Base-by-base conservation (phyloP, 306 rosid species). In the Mucuna pruriens region DNA sequence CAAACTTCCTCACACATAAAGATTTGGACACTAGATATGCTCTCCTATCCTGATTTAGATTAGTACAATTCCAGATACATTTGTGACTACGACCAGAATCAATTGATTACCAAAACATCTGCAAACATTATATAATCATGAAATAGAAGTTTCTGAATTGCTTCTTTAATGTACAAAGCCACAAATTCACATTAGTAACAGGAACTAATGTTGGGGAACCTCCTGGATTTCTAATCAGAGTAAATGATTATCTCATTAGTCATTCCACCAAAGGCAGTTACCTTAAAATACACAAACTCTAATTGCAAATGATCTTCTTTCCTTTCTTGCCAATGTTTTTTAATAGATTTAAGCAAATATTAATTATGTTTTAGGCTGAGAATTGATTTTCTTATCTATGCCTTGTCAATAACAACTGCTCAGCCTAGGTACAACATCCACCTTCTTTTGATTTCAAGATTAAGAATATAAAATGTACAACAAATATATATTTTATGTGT, bases 181-280 rank as follows among this genome's bases (percentile, higher is more conserved):
- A 26, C 71, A 55, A 39, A 40, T 38, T 29, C 4, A 65, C 69
- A 38, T 40, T 49, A 20, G 23, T 5, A 3, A 23, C 49, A 9
- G 16, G 45, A 63, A 33, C 45, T 63, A 33, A 34, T 33, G 44
- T 33, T 33, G 17, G 71, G 71, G 29, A 36, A 17, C 22, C 42
- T 15, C 36, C 31, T 65, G 70, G 15, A 54, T 57, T 54, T 42
- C 66, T 57, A 51, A 36, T 44, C 13, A 72, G 16, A 55, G 77
- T 62, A 55, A 73, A 42, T 51, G 10, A 26, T 65, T 29, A 52
- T 36, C 26, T 12, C 16, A n/a, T n/a, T n/a, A n/a, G n/a, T n/a
- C n/a, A 79, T 45, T 75, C 19, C 12, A 78, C 61, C 55, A 73
- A 67, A 31, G 34, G 34, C 52, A 73, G 52, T 48, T 42, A 45